Base-by-base conservation (phyloP, 2,329 filamentous ascomycete genomes). In the Huntiella decipiens region DNA sequence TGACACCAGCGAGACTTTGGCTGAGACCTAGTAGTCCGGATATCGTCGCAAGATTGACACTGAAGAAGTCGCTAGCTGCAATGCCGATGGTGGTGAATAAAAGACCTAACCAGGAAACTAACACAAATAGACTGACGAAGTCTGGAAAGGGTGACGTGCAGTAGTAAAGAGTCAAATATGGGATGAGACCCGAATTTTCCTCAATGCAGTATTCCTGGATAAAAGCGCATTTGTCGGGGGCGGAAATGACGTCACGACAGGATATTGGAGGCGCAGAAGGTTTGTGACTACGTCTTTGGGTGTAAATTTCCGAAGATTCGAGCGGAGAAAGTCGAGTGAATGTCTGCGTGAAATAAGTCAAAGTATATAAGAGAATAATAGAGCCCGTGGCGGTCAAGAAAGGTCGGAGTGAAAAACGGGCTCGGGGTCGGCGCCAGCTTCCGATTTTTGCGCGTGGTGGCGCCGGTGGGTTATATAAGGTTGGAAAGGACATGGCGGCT, bases 61-160 rank as follows among this genome's bases (percentile, higher is more conserved):
- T 96, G 63, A 98, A 91, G 66, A 98, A 98, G 63, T 98, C 91
- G 62, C 86, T 95, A 16, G 91, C 91, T 11, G 91, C 91, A 52
- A 98, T 95, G 50, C 91, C 91, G 52, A 98, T 95, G 11, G 91
- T 96, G 54, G 82, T 88, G 63, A 98, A 98, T 5, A 98, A 74
- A 46, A 96, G 66, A 34, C 75, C 82, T 5, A 95, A 73, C 91
- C 91, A 98, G 50, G 78, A 55, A 12, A 84, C 71, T 39, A 98
- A 67, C 37, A 93, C 65, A 16, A 67, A 58, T 56, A 98, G 92
- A n/a, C 82, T 85, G 39, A 93, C 52, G 1, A 82, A 77, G 56
- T 84, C 79, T 11, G 68, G 75, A 45, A 74, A 62, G 46, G 68
- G 66, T 32, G 93, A 67, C 38, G 66, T 65, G 68, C 91, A 98